phyloP scores from a whole-genome alignment of 768 basidiomycete species.

The Kwoniella mangroviensis region DNA sequence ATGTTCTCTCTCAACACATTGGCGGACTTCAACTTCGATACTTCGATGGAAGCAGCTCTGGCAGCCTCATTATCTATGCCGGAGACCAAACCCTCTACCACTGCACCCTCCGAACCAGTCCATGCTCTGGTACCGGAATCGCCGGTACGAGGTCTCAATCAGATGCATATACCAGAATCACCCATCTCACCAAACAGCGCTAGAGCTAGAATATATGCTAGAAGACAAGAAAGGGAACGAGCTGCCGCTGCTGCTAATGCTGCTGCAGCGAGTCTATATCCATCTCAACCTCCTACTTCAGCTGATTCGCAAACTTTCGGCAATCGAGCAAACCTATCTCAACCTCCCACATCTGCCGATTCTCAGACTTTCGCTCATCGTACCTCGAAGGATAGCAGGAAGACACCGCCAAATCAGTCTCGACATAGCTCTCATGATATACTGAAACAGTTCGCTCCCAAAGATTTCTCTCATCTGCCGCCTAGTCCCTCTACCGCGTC shows the following conservation, averaged over 20 bases:
- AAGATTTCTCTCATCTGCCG: slow-evolving; percentile 84
- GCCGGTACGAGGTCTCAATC: slow-evolving; percentile 4
- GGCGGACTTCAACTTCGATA: slow-evolving; percentile 45
- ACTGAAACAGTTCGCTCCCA: slow-evolving; percentile 67
- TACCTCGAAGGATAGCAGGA: slow-evolving; percentile 28
- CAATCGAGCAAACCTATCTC: slow-evolving; percentile 3
- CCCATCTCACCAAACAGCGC: slow-evolving; percentile 38
- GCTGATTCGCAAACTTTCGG: slow-evolving; percentile 38
- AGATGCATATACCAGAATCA: slow-evolving; percentile 1
- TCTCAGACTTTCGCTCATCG: slow-evolving; percentile 24
- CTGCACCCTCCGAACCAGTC: background rate
- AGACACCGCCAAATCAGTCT: slow-evolving; percentile 36
- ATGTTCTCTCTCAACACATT: slow-evolving; percentile 31
- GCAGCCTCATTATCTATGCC: slow-evolving; percentile 44
- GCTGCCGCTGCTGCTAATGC: slow-evolving; percentile 13
- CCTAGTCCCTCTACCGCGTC: slow-evolving; percentile 90
- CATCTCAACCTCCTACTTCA: slow-evolving; percentile 27
- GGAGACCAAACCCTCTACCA: slow-evolving; percentile 2
- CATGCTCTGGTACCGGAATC: slow-evolving; percentile 10
- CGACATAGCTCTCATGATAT: slow-evolving; percentile 58
- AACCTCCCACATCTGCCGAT: slow-evolving; percentile 46
- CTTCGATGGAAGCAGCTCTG: slow-evolving; percentile 44
- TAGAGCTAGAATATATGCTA: slow-evolving; percentile 40
- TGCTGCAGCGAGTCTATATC: background rate
- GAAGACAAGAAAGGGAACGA: slow-evolving; percentile 33